Conservation (phyloP, 2,329 filamentous ascomycete species). For the Hymenoscyphus linearis region DNA sequence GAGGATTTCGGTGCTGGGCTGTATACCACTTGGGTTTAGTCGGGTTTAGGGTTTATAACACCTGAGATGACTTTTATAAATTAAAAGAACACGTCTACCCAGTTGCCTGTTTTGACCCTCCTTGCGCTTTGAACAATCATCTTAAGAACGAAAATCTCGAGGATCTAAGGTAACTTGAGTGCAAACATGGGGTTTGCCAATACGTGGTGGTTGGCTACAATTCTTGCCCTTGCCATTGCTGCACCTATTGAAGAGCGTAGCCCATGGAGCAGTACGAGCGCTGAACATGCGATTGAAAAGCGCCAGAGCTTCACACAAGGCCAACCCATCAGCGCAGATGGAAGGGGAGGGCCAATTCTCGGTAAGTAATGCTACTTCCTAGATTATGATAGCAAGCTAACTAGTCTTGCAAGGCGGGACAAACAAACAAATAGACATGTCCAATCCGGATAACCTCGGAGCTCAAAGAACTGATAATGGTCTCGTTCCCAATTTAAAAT, state of each 20-base stretch:
- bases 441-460: conserved; percentile 60
- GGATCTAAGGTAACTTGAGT: no score
- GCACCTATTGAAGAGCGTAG: background rate
- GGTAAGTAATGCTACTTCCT: conserved; percentile 37
- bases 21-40: no score
- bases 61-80: no score
- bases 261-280: background rate
- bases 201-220: background rate
- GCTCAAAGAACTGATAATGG: conserved; percentile 58
- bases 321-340: conserved; percentile 50
- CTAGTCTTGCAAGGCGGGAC: conserved; percentile 48
- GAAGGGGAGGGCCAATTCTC: conserved; percentile 52
- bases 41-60: no score
- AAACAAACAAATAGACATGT: conserved; percentile 53
- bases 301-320: conserved; percentile 41
- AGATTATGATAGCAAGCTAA: background rate
- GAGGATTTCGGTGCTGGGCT: no score
- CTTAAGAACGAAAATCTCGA: no score
- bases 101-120: no score
- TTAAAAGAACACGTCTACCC: no score
- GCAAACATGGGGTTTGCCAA: background rate
- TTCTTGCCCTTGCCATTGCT: background rate
- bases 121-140: no score
- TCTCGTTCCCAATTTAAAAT: conserved; percentile 60
- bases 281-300: background rate